Evolutionary conservation across 1,284 basidiomycete species (phyloP).

Genomic region (Lentinula novae-zelandiae): DNA sequence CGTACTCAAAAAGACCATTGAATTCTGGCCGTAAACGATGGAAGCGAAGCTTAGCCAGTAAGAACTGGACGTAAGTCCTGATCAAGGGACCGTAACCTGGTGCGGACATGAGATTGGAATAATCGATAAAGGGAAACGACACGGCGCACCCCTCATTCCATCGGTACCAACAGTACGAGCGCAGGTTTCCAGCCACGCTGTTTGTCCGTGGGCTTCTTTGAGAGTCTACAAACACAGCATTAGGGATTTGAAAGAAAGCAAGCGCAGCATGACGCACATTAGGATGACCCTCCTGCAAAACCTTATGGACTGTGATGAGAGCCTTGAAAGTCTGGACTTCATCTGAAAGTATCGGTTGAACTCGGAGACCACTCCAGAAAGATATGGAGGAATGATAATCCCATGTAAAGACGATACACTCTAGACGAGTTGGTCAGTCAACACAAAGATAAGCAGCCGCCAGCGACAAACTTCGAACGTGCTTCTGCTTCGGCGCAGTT

Average conservation of each 20-base stretch:
- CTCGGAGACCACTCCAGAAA: slow-evolving; percentile 93
- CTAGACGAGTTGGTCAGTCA: slow-evolving; percentile 38
- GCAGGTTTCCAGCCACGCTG: slow-evolving; percentile 95
- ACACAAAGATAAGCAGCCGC: neutral
- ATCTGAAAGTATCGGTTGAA: slow-evolving; percentile 91
- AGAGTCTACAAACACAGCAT: slow-evolving; percentile 52
- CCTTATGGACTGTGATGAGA: slow-evolving; percentile 93
- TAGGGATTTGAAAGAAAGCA: neutral
- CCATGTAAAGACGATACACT: slow-evolving; percentile 97
- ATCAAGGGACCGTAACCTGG: slow-evolving; percentile 89
- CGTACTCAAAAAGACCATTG: slow-evolving; percentile 95
- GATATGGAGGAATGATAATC: slow-evolving; percentile 97
- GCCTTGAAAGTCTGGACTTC: slow-evolving; percentile 97
- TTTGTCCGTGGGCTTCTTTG: slow-evolving; percentile 94
- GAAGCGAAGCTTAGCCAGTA: slow-evolving; percentile 92
- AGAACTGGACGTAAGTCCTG: slow-evolving; percentile 90
- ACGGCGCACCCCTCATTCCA: slow-evolving; percentile 63
- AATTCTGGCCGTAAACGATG: slow-evolving; percentile 93
- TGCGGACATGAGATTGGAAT: slow-evolving; percentile 9
- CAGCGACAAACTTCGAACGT: slow-evolving; percentile 81
- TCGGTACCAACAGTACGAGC: slow-evolving; percentile 84
- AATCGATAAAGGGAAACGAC: neutral
- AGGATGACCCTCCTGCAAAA: slow-evolving; percentile 93
- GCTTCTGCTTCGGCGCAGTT: slow-evolving; percentile 93
- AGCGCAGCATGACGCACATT: slow-evolving; percentile 53